Conservation (phyloP, 2,329 filamentous ascomycete species). For the Sporothrix globosa region DNA sequence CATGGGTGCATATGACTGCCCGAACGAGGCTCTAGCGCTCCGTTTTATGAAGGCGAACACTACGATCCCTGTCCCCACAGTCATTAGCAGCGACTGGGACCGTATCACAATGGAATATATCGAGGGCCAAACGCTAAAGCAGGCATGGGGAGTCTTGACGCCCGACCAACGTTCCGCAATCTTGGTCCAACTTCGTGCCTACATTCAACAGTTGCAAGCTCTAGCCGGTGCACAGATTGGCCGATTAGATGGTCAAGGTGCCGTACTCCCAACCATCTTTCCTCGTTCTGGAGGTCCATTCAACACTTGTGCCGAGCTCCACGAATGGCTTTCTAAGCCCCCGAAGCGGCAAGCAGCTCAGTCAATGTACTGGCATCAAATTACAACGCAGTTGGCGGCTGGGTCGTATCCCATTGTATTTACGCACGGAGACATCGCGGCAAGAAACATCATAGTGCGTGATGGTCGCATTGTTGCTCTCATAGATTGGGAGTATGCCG, state of each 20-base stretch:
- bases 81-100: slow-evolving; percentile 40
- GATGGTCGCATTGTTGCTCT: slow-evolving; percentile 49
- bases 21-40: slow-evolving; percentile 37
- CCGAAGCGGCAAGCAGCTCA: slow-evolving; percentile 31
- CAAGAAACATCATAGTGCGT: slow-evolving; percentile 50
- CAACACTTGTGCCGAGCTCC: slow-evolving; percentile 34
- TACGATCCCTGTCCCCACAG: slow-evolving; percentile 39
- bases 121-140: slow-evolving; percentile 38
- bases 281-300: slow-evolving; percentile 39
- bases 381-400: slow-evolving; percentile 37
- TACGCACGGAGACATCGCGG: slow-evolving; percentile 50
- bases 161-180: slow-evolving; percentile 35
- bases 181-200: slow-evolving; percentile 37
- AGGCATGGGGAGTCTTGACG: slow-evolving; percentile 37
- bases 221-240: slow-evolving; percentile 32
- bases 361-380: slow-evolving; percentile 38
- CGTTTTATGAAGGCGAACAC: slow-evolving; percentile 38
- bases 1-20: slow-evolving; percentile 34
- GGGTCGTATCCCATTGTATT: slow-evolving; percentile 44
- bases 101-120: slow-evolving; percentile 40
- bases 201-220: slow-evolving; percentile 37
- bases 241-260: slow-evolving; percentile 38
- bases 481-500: slow-evolving; percentile 54
- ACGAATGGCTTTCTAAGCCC: slow-evolving; percentile 39
- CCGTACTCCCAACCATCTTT: slow-evolving; percentile 37